A percentile compares a stretch with the other conserved stretches of the same genome.
phyloP scores from a whole-genome alignment of 768 basidiomycete species.

The Mycena latifolia region DNA sequence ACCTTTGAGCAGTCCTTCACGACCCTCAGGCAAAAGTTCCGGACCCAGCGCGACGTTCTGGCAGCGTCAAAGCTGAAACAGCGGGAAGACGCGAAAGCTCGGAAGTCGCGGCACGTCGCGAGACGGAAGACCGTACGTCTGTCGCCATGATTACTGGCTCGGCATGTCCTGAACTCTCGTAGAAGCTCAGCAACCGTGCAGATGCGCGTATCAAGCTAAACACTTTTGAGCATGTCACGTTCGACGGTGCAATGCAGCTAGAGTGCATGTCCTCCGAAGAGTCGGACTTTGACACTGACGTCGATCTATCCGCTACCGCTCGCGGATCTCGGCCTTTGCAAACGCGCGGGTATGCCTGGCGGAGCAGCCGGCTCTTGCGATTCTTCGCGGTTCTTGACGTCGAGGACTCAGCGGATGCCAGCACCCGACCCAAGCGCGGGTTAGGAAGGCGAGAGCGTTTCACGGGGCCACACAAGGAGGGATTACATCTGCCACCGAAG shows the following conservation, averaged over 20 bases:
- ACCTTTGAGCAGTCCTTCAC: constrained; percentile 80
- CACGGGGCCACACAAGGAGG: constrained; percentile 68
- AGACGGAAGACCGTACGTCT: constrained; percentile 73
- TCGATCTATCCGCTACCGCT: constrained; percentile 29
- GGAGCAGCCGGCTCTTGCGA: constrained; percentile 71
- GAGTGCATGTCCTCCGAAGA: constrained; percentile 90
- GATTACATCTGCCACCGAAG: constrained; percentile 68
- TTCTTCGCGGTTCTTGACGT: constrained; percentile 75
- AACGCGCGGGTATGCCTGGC: constrained; percentile 74
- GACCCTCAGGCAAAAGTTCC: constrained; percentile 77
- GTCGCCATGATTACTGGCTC: background rate
- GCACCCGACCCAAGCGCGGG: constrained; percentile 67
- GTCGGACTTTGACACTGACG: constrained; percentile 66
- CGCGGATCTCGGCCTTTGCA: constrained; percentile 55
- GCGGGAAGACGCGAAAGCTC: constrained; percentile 72
- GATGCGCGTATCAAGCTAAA: constrained; percentile 67
- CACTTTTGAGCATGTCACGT: constrained; percentile 70
- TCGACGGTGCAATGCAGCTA: constrained; percentile 77
- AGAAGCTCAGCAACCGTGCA: constrained; percentile 80
- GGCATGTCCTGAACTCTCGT: constrained; percentile 22
- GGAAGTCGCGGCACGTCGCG: constrained; percentile 68
- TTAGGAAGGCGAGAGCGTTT: constrained; percentile 67
- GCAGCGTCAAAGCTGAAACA: constrained; percentile 58
- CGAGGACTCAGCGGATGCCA: constrained; percentile 60
- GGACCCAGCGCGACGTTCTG: constrained; percentile 64